Evolutionary conservation across 2,329 filamentous ascomycete species (phyloP), one percentile per base, ranked within the genome.

Genomic region (Aspergillus persii): DNA sequence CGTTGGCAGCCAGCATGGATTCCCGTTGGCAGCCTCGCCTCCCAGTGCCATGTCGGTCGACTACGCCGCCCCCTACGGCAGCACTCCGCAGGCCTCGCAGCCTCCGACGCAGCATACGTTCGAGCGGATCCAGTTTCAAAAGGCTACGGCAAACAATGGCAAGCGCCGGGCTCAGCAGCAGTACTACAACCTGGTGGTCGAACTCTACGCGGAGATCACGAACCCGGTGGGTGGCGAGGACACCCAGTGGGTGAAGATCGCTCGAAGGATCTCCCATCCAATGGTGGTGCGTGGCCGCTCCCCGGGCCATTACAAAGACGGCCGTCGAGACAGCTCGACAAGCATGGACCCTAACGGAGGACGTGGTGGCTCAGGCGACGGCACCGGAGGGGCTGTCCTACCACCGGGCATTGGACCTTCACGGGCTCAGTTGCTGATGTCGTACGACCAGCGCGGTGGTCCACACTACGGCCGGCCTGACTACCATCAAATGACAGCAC

Each of bases 101-200:
- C 71, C 72, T 9, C 77, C 77, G 1, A 76, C 74, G 7, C 79
- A 81, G n/a, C 84, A 88, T 59, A 84, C 82, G 0, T 97, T 96
- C 71, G 92, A 96, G 71, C 87, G 93, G 9, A 95, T 96, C 54
- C 92, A 96, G 68, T 97, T 96, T 83, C 96, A 96, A 74, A 91
- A 91, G 64, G 92, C 93, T 1, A 96, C 92, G 0, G 91, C 92
- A 27, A 97, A 96, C 78, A 97, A 97, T 66, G 92, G 92, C 50
- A 96, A 96, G 74, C 84, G 93, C 66, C 83, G 93, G 58, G 92
- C 92, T 1, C 91, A 92, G 18, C 92, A 97, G 71, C 93, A 96
- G 68, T 96, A 92, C 74, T 96, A 96, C 70, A 91, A 95, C 68
- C 82, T 97, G n/a, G 85, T 96, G 50, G 88, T 96, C 3, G 92